Base-by-base conservation (phyloP, 805 yeast species). In the Lipomyces starkeyi region DNA sequence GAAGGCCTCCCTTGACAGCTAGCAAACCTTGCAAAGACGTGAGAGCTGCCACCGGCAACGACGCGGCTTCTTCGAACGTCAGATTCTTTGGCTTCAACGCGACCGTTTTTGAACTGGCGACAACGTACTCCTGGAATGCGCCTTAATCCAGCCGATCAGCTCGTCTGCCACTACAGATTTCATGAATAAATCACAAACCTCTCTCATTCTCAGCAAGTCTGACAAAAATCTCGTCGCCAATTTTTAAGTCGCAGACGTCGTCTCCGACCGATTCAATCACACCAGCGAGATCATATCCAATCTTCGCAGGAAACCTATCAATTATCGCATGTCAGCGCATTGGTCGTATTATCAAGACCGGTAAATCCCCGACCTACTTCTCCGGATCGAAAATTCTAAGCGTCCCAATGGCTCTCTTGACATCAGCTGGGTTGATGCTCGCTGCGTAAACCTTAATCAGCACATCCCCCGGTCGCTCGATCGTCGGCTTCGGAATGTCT, bases 221-320 rank as follows among this genome's bases (percentile, higher is more conserved):
- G 29, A 73, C 59, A 47, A 43, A 67, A 11, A 73, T 71, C 47
- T 65, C 63, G 29, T 71, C 73, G 13, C 75, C 75, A 29, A 58
- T 69, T 32, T 64, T 68, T 61, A 73, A 61, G 2, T 27, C 47
- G 7, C 66, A 65, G 40, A 67, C 73, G 17, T 43, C 64, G 22
- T 66, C 22, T 2, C 76, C 76, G 22, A 73, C 72, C 17, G 56
- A 64, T 35, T 64, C 71, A 17, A 73, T 66, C 14, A 67, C 67
- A 5, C 76, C 76, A 5, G 74, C 57, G 6, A 69, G 62, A 35
- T 73, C 76, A 54, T 59, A 72, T 11, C 75, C 76, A 22, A 73
- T 56, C 6, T 58, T 56, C 17, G 69, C 63, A 7, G 74, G 74
- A 13, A 67, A 62, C 17, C 67, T 61, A 29, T 53, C 56, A 53